Evolutionary conservation across 2,329 filamentous ascomycete genomes (phyloP).

Genomic region (Lecanosticta acicola): DNA sequence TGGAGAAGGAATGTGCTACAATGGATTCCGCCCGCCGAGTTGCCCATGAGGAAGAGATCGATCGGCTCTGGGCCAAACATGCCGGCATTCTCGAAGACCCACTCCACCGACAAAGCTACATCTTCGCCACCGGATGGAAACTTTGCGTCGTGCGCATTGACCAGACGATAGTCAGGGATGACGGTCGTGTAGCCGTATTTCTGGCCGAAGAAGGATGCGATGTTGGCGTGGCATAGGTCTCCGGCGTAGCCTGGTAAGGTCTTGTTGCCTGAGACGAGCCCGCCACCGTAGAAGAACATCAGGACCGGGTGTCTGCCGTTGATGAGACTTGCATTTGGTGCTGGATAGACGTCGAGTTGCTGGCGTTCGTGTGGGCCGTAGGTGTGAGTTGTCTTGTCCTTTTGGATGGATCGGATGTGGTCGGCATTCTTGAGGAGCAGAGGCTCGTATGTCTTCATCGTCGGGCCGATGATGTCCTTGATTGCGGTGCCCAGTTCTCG

Average conservation of each 20-base stretch:
- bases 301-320: constrained; percentile 22
- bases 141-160: constrained; percentile 34
- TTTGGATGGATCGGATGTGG: constrained; percentile 19
- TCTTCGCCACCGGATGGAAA: constrained; percentile 42
- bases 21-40: constrained; percentile 40
- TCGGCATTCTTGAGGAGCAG: constrained; percentile 21
- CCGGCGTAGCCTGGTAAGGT: constrained; percentile 23
- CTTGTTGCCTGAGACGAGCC: constrained; percentile 33
- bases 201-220: constrained; percentile 38
- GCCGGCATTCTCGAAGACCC: constrained; percentile 27
- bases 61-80: constrained; percentile 25
- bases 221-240: constrained; percentile 34
- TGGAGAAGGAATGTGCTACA: constrained; percentile 35
- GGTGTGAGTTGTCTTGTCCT: constrained; percentile 25
- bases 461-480: constrained; percentile 20
- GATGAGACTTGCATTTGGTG: constrained; percentile 13
- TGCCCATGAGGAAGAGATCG: constrained; percentile 38
- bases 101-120: constrained; percentile 33
- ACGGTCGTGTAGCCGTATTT: constrained; percentile 33
- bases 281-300: constrained; percentile 34
- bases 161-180: constrained; percentile 38
- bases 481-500: constrained; percentile 23
- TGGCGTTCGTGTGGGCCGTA: constrained; percentile 37
- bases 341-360: constrained; percentile 37
- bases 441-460: constrained; percentile 21